Evolutionary conservation across 75 land plant species (phyloP).

Genomic region (Pinus albicaulis): DNA sequence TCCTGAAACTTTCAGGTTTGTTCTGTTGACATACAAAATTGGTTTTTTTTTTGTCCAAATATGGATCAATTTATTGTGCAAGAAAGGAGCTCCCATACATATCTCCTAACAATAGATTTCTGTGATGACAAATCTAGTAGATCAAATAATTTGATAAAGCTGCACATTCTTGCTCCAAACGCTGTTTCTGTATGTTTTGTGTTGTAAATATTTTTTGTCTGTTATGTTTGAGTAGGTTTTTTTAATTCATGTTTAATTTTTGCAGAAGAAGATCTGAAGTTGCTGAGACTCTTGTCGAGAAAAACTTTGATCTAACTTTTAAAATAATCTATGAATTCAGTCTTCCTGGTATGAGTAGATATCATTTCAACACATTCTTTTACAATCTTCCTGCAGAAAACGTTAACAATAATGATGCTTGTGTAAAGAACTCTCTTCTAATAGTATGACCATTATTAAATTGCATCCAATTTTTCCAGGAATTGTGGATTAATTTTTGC

Average conservation of each 20-base stretch:
- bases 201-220: not conserved
- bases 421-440: not conserved
- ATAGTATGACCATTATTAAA: not conserved
- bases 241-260: not conserved
- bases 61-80: not conserved
- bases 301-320: constrained; percentile 92
- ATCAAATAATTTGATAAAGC: not conserved
- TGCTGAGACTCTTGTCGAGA: constrained; percentile 92
- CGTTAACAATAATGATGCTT: not conserved
- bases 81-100: not conserved
- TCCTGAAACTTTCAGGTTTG: constrained; percentile 89
- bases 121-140: not conserved
- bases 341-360: constrained; percentile 73
- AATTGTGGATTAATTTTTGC: not conserved
- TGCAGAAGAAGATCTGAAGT: constrained; percentile 91
- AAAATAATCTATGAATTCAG: constrained; percentile 79
- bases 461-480: not conserved
- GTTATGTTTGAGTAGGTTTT: not conserved
- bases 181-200: not conserved
- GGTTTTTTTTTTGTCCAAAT: not conserved
- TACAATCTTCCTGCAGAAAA: not conserved
- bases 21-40: not conserved
- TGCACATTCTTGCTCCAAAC: not conserved
- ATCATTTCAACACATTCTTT: not conserved
- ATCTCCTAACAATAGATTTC: not conserved